A percentile compares a stretch with the other conserved stretches of the same genome.
Conservation (phyloP, 345 rosid genomes). For the Raphanus sativus region DNA sequence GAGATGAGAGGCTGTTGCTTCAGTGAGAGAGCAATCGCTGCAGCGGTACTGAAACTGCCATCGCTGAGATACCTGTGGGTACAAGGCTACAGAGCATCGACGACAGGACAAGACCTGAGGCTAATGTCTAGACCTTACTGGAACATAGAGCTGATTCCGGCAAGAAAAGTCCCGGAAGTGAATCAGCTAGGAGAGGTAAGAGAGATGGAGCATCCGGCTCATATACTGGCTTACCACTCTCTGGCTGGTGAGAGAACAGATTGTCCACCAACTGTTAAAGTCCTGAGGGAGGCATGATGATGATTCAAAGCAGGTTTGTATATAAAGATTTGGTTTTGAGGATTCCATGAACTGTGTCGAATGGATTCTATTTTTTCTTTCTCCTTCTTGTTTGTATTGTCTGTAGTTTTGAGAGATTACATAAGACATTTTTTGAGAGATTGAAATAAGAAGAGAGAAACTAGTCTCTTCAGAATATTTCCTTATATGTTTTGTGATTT, state of each 20-base stretch:
- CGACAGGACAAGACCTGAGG: constrained; percentile 56
- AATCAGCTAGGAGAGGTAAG: constrained; percentile 38
- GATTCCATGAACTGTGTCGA: constrained; percentile 10
- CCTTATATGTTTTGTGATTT: background rate
- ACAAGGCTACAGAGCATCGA: constrained; percentile 75
- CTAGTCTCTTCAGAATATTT: constrained; percentile 11
- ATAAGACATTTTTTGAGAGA: constrained; percentile 18
- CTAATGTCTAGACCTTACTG: constrained; percentile 89
- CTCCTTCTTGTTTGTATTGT: constrained; percentile 22
- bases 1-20: constrained; percentile 96
- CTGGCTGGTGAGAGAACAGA: constrained; percentile 89
- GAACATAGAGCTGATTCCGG: constrained; percentile 89
- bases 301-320: constrained; percentile 34
- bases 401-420: constrained; percentile 29
- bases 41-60: constrained; percentile 57
- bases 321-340: constrained; percentile 30
- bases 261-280: constrained; percentile 65
- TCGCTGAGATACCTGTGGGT: constrained; percentile 95
- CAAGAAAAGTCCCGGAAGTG: constrained; percentile 42
- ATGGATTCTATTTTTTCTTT: background rate
- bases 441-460: constrained; percentile 6
- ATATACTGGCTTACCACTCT: constrained; percentile 90
- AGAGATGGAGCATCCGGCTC: constrained; percentile 70
- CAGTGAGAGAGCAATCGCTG: constrained; percentile 73
- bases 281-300: constrained; percentile 30